Base-by-base conservation (phyloP, 129 eudicot species). In the Chrysanthemum lavandulifolium region DNA sequence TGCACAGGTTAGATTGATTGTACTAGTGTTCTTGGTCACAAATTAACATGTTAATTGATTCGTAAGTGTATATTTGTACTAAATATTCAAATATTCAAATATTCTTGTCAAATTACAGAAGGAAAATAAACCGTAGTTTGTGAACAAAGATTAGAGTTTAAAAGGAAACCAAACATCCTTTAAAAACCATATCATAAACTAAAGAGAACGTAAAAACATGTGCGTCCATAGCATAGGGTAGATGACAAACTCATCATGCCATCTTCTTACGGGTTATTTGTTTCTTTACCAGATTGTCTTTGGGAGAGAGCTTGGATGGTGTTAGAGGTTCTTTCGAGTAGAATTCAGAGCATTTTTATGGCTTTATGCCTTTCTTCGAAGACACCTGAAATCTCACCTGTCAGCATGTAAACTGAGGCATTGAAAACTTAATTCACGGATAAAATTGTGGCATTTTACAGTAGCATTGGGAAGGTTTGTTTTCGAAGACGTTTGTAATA, bases 301-400 rank as follows among this genome's bases (percentile, higher is more conserved):
- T 87, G 63, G 98, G 98, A 70, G 98, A 93, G 86, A 93, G 92
- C 84, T 75, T 93, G 77, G 90, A 85, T 62, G 96, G 92, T 18
- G 73, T 93, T 59, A 80, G 40, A 58, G 63, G 63, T 58, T 58
- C 63, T 19, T 19, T 58, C 3, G 63, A 58, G 13, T 58, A 58
- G 12, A 58, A 58, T 2, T 19, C 6, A 27, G 31, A 58, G 33
- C 63, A 9, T 58, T 19, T 58, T 40, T 40, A 40, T 40, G 47
- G 47, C 47, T 40, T 40, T 6, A 33, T 40, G 45, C 45, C 45
- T 36, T 36, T 36, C 45, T 36, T 6, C 45, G 8, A 6, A 1
- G 45, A 36, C 43, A 36, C 47, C 45, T 36, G 8, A 36, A 36
- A 5, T 36, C 45, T 36, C 45, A 36, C 45, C 10, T 6, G 10